Evolutionary conservation across 208 protist species (phyloP), one percentile per base, ranked within the genome.

Genomic region (Trypanosoma cruzi): DNA sequence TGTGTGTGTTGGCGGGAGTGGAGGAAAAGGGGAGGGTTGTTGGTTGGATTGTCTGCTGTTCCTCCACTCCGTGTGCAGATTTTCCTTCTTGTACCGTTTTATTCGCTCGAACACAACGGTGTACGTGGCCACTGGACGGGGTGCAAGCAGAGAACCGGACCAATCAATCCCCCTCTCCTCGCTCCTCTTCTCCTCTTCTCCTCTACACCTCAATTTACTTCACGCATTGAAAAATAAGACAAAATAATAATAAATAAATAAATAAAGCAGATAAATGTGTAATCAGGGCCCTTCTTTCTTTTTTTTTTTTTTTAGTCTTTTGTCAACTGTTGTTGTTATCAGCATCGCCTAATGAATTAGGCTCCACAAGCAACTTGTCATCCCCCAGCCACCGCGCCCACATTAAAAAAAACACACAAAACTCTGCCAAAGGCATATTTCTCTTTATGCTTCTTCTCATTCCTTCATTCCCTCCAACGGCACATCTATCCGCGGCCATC

Each of bases 201-300:
- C 53, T 34, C 53, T 20, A 28, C 28, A 28, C 53, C 26, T 36
- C 13, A 31, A 37, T 31, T 46, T 42, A 11, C 32, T 73, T 53
- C 61, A 60, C 26, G 37, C 49, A 73, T 62, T 29, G 4, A 52
- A 52, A n/a, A 52, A 50, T 24, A 50, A 8, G 16, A 50, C 4
- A 22, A 50, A 50, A 50, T 7, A 50, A 50, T 8, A 50, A 50
- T 20, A 52, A 24, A 28, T 4, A 28, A 26, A 52, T 24, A 24
- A 24, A 52, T 8, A 52, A 18, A 52, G 48, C 18, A 44, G 8
- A 44, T 14, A 44, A 16, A 44, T 16, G 8, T 44, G 40, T 16
- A 3, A 14, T 44, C 18, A 14, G 7, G 11, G 40, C 8, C 18
- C 40, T 44, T 7, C 40, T 7, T 40, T 40, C 36, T 4, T 11